Base-by-base conservation (phyloP, 768 basidiomycete genomes). In the Russula dissimulans region DNA sequence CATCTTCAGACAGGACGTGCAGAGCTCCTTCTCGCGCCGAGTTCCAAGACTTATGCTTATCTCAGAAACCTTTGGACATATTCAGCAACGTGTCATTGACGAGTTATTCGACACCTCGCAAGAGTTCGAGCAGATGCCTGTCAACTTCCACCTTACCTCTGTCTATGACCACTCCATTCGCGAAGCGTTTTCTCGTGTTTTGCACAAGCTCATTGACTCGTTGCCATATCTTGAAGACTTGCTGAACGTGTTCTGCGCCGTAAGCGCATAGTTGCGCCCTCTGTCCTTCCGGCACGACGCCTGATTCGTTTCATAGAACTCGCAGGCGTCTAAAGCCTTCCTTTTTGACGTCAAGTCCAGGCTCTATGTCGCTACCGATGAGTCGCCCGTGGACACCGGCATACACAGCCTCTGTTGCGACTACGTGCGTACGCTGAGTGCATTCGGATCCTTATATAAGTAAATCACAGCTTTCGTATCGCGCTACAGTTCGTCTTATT, bases 361-460 rank as follows among this genome's bases (percentile, higher is more conserved):
- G 51, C 75, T 97, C 31, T 94, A 95, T 68, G 79, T 97, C n/a
- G 94, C 94, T 11, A 94, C 94, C 11, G 95, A 98, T 68, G 86
- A 87, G 17, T 91, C 90, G 0, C 91, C 94, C 5, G 89, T 95
- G 31, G 94, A 97, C 69, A 81, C 86, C 59, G 85, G 86, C 4
- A 94, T 91, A 0, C 87, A 94, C 68, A 90, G 86, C 62, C 78
- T 95, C 18, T 95, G 91, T 68, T 92, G 89, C 64, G 93, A 97
- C 68, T 97, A 93, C 68, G 77, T 97, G 26, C 84, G 84, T 58
- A 91, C 91, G 78, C 79, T 95, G 56, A 88, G 86, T 65, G 83
- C 91, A 1, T 93, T 97, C 64, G 85, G 89, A 45, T 82, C 87
- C 15, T 70, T 98, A 34, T 98, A 95, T 77, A 85, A 81, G 95